phyloP scores from a whole-genome alignment of 2,329 filamentous ascomycete species.

The Phoma sp. region DNA sequence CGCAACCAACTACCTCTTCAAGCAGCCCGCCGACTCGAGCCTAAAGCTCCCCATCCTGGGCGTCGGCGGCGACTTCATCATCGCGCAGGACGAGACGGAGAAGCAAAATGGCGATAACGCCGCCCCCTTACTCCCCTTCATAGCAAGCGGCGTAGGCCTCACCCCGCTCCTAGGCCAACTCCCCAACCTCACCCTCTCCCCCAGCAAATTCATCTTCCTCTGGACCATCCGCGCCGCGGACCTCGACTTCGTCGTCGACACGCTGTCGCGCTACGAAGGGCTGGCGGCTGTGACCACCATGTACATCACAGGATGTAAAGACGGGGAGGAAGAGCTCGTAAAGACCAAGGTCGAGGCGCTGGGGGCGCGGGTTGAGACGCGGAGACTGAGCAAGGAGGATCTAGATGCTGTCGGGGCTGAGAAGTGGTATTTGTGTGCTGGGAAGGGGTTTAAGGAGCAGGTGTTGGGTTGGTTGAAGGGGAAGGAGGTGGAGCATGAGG shows the following conservation, averaged over 20 bases:
- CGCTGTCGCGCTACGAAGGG: conserved; percentile 59
- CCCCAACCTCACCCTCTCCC: background rate
- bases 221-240: conserved; percentile 73
- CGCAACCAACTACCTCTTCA: conserved; percentile 60
- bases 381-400: conserved; percentile 59
- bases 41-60: conserved; percentile 57
- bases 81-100: conserved; percentile 43
- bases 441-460: conserved; percentile 56
- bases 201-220: conserved; percentile 60
- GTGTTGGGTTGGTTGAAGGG: conserved; percentile 58
- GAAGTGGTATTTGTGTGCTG: conserved; percentile 67
- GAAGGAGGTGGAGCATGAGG: conserved; percentile 57
- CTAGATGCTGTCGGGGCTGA: conserved; percentile 40
- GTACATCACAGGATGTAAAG: conserved; percentile 66
- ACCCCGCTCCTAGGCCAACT: conserved; percentile 71
- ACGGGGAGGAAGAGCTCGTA: conserved; percentile 30
- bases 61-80: conserved; percentile 71
- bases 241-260: conserved; percentile 66
- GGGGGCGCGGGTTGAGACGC: conserved; percentile 47
- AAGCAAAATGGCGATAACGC: background rate
- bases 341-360: conserved; percentile 40
- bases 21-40: background rate
- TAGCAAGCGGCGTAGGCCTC: conserved; percentile 83
- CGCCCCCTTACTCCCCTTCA: conserved; percentile 59
- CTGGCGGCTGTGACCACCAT: conserved; percentile 63